A percentile compares a stretch with the other conserved stretches of the same genome.
phyloP scores from a whole-genome alignment of 2,329 filamentous ascomycete genomes.

The Exophiala bonariae region DNA sequence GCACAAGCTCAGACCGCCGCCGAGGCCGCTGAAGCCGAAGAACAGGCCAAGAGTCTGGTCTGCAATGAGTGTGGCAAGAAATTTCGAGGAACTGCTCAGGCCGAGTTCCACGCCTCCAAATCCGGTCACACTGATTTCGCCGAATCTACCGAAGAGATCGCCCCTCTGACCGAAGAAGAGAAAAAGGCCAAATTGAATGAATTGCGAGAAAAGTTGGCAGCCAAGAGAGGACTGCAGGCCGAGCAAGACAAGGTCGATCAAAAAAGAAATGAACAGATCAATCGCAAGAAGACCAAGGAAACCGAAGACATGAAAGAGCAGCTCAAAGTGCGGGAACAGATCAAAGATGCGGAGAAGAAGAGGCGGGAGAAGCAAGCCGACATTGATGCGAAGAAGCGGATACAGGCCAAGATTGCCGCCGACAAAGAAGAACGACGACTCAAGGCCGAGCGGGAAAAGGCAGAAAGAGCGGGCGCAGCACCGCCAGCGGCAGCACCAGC shows the following conservation, averaged over 20 bases:
- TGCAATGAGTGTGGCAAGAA: conserved; percentile 96
- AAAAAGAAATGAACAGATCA: conserved; percentile 82
- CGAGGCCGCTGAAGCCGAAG: conserved; percentile 67
- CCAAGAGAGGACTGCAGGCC: conserved; percentile 69
- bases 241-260: conserved; percentile 76
- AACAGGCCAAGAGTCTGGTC: conserved; percentile 74
- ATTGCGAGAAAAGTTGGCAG: conserved; percentile 68
- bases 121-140: conserved; percentile 89
- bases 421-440: conserved; percentile 87
- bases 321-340: conserved; percentile 79
- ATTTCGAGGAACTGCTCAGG: conserved; percentile 77
- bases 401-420: conserved; percentile 90
- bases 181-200: conserved; percentile 78
- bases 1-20: conserved; percentile 59
- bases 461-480: conserved; percentile 74
- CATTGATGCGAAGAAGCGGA: conserved; percentile 79
- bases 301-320: conserved; percentile 88
- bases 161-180: conserved; percentile 86
- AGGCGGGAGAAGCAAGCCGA: conserved; percentile 85
- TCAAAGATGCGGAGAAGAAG: conserved; percentile 87
- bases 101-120: conserved; percentile 88
- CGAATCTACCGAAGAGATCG: conserved; percentile 89
- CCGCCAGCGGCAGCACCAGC: conserved; percentile 25
- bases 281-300: conserved; percentile 86
- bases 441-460: conserved; percentile 84